Base-by-base conservation (phyloP, 495 filamentous ascomycete genomes). In the Baudoinia panamericana region DNA sequence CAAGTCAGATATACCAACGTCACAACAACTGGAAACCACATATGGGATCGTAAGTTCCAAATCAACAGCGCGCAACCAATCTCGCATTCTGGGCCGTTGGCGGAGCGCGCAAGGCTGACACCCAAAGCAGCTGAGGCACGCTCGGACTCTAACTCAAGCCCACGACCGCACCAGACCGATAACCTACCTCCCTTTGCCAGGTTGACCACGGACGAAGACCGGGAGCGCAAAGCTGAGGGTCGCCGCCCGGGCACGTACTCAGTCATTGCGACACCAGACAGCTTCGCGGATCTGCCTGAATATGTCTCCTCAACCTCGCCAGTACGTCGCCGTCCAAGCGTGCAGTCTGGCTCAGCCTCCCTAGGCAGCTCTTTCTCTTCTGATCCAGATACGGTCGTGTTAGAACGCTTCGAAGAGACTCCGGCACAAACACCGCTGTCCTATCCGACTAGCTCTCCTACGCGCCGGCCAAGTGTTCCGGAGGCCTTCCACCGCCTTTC, bases 121-220 rank as follows among this genome's bases (percentile, higher is more conserved):
- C 19, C n/a, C 30, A 2, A 3, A 20, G 9, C 37, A 46, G 42
- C 42, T 13, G 20, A 19, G 18, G 38, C 39, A 8, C 18, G n/a
- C 9, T 23, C 8, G 15, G 25, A n/a, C 22, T 21, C 38, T 16
- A 42, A 7, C 20, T 15, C 15, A 2, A 26, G 25, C 23, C 18
- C 12, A 6, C 5, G 5, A n/a, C 7, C 5, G n/a, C 15, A 41
- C 13, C 35, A 38, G 9, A 49, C 51, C 4, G 56, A 61, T 41
- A 27, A 47, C 21, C 58, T 76, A 4, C 72, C 73, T 11, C 63
- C 65, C 2, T 76, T 78, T 47, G 52, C 65, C 15, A 43, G 54
- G 7, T 61, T 78, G 26, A 73, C 63, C 3, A 75, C 62, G n/a
- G 73, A 76, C 44, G 73, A 76, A 30, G 73, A 76, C 1, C 54